Base-by-base conservation (phyloP, 257 asterid genomes). In the Salvia hispanica region DNA sequence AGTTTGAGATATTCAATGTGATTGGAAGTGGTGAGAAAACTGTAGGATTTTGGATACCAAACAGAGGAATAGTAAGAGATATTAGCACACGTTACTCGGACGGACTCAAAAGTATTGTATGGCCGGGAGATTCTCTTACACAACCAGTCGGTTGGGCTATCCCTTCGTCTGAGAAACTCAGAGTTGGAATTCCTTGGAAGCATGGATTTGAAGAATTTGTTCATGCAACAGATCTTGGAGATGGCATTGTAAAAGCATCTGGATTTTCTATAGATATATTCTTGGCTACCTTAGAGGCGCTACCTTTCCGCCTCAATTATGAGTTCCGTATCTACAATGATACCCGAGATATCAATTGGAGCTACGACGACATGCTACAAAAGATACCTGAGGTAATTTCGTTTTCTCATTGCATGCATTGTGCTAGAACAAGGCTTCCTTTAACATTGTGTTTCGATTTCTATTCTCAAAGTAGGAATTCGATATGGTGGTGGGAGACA, bases 231-330 rank as follows among this genome's bases (percentile, higher is more conserved):
- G 79, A 83, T 71, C 80, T 69, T 34, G 13, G 11, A 64, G 64
- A 71, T n/a, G 36, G 57, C 6, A 34, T 31, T 34, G 51, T 45
- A 8, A 16, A 14, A 5, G 77, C 76, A 48, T 54, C 74, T 34
- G 95, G 95, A 13, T 25, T 85, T 83, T 57, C 86, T 9, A 77
- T 88, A n/a, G 86, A 77, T n/a, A 79, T 88, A 21, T 88, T 88
- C 74, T 47, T 65, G 63, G 83, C 78, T 36, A 14, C 83, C 11
- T 25, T 77, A 44, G 10, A 59, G 4, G 28, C 9, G 13, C 69
- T 82, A 8, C 83, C 84, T 25, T 80, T 88, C 71, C 47, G 6
- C 1, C 2, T 81, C 44, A 64, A 72, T 4, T 66, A 70, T 10
- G 75, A 79, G 0, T 83, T 78, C 61, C 0, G 0, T 28, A 6